Evolutionary conservation across 164 flowering plant species (phyloP), one percentile per base, ranked within the genome.

Genomic region (Chloranthus sessilifolius): DNA sequence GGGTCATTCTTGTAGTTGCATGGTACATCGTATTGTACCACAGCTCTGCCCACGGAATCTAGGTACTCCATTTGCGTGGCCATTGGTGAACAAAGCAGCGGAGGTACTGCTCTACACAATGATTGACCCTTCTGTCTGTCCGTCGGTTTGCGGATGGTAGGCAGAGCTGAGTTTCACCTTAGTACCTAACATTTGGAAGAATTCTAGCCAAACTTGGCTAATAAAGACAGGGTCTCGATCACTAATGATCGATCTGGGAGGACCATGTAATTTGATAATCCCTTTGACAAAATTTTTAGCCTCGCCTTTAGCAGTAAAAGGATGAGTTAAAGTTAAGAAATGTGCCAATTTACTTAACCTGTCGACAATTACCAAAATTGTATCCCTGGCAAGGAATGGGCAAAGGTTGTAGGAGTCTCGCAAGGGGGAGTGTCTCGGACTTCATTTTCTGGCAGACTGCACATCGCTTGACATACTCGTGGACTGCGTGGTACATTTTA

Each of bases 341-440:
- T 46, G 21, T 4, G 35, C 21, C 14, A n/a, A 27, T 28, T 46
- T 46, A 27, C 25, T 4, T n/a, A 31, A 11, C 5, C 34, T 6
- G 14, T 48, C 52, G 5, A 48, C 26, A 7, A 48, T 39, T 14
- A 48, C 52, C 38, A 48, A 7, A 3, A 45, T 52, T 6, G 17
- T 11, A 3, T 1, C 21, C 0, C 6, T 27, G 7, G 2, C 21
- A n/a, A 0, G 50, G 56, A 50, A 58, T 50, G 7, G 56, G 49
- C 25, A 58, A 25, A 9, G 56, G 56, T n/a, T 58, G 62, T 0
- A 58, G 31, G 7, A 59, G 24, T 3, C 57, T 44, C 1, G 37
- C 19, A 0, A 36, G 44, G 8, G 21, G 12, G 16, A 10, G 20
- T 12, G 26, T n/a, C 12, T 47, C 36, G 15, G 33, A 56, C 16